Evolutionary conservation across 2,329 filamentous ascomycete species (phyloP), one percentile per base, ranked within the genome.

Genomic region (Trichoderma koningiopsis): DNA sequence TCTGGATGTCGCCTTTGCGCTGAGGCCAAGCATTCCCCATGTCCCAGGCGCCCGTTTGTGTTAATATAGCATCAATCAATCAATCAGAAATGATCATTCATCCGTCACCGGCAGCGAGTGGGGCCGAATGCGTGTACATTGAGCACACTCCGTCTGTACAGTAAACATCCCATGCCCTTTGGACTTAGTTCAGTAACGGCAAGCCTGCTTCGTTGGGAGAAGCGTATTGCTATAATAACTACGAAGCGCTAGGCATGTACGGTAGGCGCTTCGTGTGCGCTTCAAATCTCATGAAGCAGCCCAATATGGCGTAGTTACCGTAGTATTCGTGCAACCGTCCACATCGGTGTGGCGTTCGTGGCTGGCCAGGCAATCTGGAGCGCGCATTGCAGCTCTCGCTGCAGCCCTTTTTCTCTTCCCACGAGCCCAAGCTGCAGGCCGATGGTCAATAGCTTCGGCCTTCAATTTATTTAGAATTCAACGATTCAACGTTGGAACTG

Each of bases 391-490:
- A 64, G 61, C 61, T 31, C 31, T 55, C 47, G 29, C 29, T 24
- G 61, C 61, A 55, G 61, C 61, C 22, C 40, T 59, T 27, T 40
- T 35, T 35, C 33, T 13, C 13, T 35, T 35, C 33, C 33, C 33
- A 35, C 14, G 33, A 35, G 33, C 33, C 49, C 63, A 66, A 56
- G 55, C 55, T 67, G 63, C 63, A 59, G 29, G 58, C 24, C 24
- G 55, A 59, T 35, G 13, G 63, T 33, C 63, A 59, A 59, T 67
- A 59, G 63, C n/a, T 67, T 67, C 53, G 52, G 55, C 16, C 40
- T 59, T 43, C 55, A 67, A 67, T 67, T 59, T 52, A 59, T 52
- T 59, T 58, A 59, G 43, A 63, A n/a, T 31, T 63, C 43, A 43
- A 43, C 43, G 24, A 16, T 49, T 27, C 27, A 27, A 27, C 27